These are phyloP conservation scores for Pachysandra terminalis DNA, from an alignment of 164 flowering plant genomes.

Conservation along the genomic window DNA sequence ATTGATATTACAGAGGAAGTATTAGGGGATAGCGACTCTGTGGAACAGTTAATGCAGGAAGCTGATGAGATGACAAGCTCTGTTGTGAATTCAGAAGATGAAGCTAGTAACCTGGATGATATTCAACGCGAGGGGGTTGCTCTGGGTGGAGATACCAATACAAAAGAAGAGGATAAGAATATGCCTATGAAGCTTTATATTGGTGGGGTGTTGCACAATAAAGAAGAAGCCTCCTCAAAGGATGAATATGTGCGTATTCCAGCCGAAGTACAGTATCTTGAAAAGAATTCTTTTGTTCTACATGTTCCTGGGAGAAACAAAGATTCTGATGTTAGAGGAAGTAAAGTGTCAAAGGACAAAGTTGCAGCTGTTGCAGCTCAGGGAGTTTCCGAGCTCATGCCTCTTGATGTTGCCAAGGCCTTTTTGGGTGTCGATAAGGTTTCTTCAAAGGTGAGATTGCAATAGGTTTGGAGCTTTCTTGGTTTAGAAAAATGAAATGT, in stretches of 20 bases:
- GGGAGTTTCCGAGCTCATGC: conserved; percentile 84
- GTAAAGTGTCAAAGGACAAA: conserved; percentile 42
- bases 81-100: conserved; percentile 49
- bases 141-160: conserved; percentile 35
- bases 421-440: conserved; percentile 65
- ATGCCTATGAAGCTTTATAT: conserved; percentile 64
- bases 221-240: conserved; percentile 58
- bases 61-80: conserved; percentile 39
- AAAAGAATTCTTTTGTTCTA: conserved; percentile 72
- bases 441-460: conserved; percentile 67
- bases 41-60: conserved; percentile 60
- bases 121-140: conserved; percentile 46
- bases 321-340: conserved; percentile 43
- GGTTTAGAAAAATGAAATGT: background rate
- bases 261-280: conserved; percentile 65
- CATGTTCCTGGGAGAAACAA: conserved; percentile 51
- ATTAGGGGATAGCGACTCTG: conserved; percentile 39
- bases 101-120: conserved; percentile 40
- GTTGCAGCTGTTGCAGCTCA: conserved; percentile 70
- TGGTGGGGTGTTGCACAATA: conserved; percentile 82
- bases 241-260: conserved; percentile 71
- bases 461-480: background rate
- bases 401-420: conserved; percentile 86
- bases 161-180: conserved; percentile 45
- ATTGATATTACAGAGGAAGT: conserved; percentile 50